Percentiles rank a stretch among this genome's conserved stretches.
Evolutionary conservation across 306 rosid genomes (phyloP).

Genomic region (Cyclanthera cordifolia): DNA sequence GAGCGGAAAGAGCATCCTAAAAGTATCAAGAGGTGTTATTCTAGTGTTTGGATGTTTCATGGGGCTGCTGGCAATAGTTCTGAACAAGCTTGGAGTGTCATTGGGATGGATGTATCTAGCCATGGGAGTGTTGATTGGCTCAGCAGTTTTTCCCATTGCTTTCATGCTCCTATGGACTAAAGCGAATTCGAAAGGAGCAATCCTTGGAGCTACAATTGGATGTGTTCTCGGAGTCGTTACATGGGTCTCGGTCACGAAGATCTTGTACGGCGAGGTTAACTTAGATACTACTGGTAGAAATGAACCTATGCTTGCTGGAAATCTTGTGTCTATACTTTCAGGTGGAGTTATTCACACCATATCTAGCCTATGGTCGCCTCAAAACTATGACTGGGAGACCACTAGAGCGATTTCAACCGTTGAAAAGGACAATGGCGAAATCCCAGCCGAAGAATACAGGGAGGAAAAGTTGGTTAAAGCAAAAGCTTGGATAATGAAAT

Average conservation of each 20-base stretch:
- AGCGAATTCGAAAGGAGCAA: conserved; percentile 83
- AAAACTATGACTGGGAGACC: conserved; percentile 80
- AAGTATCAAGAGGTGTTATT: conserved; percentile 57
- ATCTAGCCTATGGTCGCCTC: conserved; percentile 59
- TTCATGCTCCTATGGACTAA: conserved; percentile 78
- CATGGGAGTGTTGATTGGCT: conserved; percentile 81
- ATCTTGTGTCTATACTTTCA: conserved; percentile 59
- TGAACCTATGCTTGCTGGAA: conserved; percentile 94
- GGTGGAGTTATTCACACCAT: conserved; percentile 61
- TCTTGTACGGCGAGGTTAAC: conserved; percentile 52
- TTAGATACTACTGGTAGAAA: conserved; percentile 77
- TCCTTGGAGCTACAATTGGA: conserved; percentile 56
- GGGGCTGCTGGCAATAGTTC: conserved; percentile 70
- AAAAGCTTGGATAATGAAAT: conserved; percentile 67
- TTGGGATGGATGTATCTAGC: conserved; percentile 95
- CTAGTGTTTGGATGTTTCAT: conserved; percentile 66
- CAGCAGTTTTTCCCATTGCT: conserved; percentile 88
- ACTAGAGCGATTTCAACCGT: conserved; percentile 65
- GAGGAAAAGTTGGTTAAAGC: conserved; percentile 53
- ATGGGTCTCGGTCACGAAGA: conserved; percentile 58
- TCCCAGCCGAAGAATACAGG: conserved; percentile 58
- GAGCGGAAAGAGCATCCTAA: conserved; percentile 62
- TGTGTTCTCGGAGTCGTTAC: conserved; percentile 65
- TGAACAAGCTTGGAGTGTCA: conserved; percentile 78
- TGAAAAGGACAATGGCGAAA: conserved; percentile 60